A percentile compares a stretch with the other conserved stretches of the same genome.
Evolutionary conservation across 257 asterid species (phyloP).

Genomic region (Solanum okadae): DNA sequence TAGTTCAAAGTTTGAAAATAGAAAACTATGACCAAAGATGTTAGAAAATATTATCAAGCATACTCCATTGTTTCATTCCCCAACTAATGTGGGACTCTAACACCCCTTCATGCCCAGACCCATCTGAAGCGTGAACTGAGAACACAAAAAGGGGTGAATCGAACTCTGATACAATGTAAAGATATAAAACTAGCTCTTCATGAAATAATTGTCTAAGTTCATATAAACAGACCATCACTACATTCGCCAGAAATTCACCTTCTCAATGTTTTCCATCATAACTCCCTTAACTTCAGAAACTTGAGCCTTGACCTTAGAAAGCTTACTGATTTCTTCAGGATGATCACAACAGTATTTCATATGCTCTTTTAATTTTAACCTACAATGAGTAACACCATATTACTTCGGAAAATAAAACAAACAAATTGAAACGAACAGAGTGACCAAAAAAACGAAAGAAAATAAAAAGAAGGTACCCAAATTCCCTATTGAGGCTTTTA

Average conservation of each 20-base stretch:
- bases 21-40: too few relatives aligned
- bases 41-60: too few relatives aligned
- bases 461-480: slow-evolving; percentile 7
- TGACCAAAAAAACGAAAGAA: not conserved
- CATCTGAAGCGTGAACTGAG: not conserved
- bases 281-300: slow-evolving; percentile 49
- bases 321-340: slow-evolving; percentile 43
- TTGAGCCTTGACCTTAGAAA: slow-evolving; percentile 48
- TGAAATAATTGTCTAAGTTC: accelerated
- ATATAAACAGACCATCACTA: not conserved
- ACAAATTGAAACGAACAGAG: not conserved
- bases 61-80: not conserved
- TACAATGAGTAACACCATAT: not conserved
- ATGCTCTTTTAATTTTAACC: slow-evolving; percentile 49
- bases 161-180: not conserved
- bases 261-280: slow-evolving; percentile 56
- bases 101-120: accelerated
- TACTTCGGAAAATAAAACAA: not conserved
- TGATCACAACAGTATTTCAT: slow-evolving; percentile 39
- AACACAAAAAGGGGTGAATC: not conserved
- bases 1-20: too few relatives aligned
- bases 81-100: not conserved
- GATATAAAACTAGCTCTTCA: accelerated
- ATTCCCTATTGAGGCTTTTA: slow-evolving; percentile 38
- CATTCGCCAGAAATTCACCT: slow-evolving; percentile 15